phyloP scores from a whole-genome alignment of 352 stramenopile species.

The Globisporangium viniferum region DNA sequence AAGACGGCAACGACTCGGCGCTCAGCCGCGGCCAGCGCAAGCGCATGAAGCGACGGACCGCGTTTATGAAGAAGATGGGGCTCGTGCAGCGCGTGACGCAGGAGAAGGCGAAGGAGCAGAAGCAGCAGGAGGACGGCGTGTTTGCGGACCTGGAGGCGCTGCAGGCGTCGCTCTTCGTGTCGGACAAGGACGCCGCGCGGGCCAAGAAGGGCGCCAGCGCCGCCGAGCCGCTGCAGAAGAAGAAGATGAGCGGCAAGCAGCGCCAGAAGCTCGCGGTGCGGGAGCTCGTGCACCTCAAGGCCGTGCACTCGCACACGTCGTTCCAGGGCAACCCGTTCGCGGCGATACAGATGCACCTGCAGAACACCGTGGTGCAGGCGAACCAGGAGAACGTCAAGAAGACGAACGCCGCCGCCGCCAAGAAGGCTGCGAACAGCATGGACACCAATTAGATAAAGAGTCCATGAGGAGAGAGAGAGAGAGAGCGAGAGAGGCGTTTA shows the following conservation, averaged over 20 bases:
- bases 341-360: conserved; percentile 82
- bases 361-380: conserved; percentile 81
- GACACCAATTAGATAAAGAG: conserved; percentile 25
- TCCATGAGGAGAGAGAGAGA: neutral
- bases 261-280: conserved; percentile 81
- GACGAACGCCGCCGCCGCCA: conserved; percentile 25
- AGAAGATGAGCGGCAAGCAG: conserved; percentile 75
- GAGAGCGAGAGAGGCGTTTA: neutral
- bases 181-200: conserved; percentile 38
- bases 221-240: conserved; percentile 25
- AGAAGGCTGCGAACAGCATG: conserved; percentile 29
- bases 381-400: conserved; percentile 63
- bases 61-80: conserved; percentile 87
- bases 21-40: conserved; percentile 84
- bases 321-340: conserved; percentile 85
- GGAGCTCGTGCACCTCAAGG: conserved; percentile 80
- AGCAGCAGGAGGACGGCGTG: conserved; percentile 49
- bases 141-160: conserved; percentile 74
- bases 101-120: conserved; percentile 46
- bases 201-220: conserved; percentile 14
- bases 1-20: conserved; percentile 26
- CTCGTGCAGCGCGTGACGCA: conserved; percentile 64
- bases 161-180: conserved; percentile 66
- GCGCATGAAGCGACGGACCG: conserved; percentile 71
- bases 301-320: conserved; percentile 76